Evolutionary conservation across 2,329 filamentous ascomycete genomes (phyloP), one percentile per base, ranked within the genome.

Genomic region (Sporothrix schenckii): DNA sequence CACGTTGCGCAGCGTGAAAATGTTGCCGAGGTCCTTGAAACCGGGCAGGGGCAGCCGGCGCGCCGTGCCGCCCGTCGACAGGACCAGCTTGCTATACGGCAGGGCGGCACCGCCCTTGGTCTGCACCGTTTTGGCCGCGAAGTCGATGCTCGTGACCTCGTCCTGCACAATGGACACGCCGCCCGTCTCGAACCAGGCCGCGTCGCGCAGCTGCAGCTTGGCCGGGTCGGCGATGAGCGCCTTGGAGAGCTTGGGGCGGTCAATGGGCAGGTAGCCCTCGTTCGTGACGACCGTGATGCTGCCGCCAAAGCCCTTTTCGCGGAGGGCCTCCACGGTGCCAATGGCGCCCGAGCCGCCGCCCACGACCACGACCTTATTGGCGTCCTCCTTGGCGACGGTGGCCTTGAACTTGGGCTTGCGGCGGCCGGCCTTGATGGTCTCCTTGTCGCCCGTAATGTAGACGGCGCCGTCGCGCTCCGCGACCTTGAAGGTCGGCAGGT

Each of bases 181-280:
- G 19, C 83, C 87, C 11, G 81, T 81, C 70, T 89, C 89, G 80
- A 92, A 98, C 87, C 92, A 97, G 47, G 89, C 88, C 73, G 88
- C 85, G 68, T 92, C 87, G 72, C 95, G 87, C 85, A 89, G 91
- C 54, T 91, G 88, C 56, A 97, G 81, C 81, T 97, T 97, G 58
- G 86, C 85, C 1, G 88, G 80, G 77, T 99, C 94, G 7, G 92
- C 88, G 73, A 97, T 86, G 14, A 99, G 85, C 0, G 94, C 93
- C 81, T 99, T 99, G 77, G 94, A 97, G 54, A 99, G 86, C 84
- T 98, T 98, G 13, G 95, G 93, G 24, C 95, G 89, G 81, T 99
- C 95, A 76, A 98, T 94, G 44, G 94, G 94, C 47, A 91, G 86
- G 78, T 95, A 91, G 27, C 92, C 91, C 80, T 99, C 95, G 74